phyloP scores from a whole-genome alignment of 176 grass and related monocot genomes.

The Lolium perenne region DNA sequence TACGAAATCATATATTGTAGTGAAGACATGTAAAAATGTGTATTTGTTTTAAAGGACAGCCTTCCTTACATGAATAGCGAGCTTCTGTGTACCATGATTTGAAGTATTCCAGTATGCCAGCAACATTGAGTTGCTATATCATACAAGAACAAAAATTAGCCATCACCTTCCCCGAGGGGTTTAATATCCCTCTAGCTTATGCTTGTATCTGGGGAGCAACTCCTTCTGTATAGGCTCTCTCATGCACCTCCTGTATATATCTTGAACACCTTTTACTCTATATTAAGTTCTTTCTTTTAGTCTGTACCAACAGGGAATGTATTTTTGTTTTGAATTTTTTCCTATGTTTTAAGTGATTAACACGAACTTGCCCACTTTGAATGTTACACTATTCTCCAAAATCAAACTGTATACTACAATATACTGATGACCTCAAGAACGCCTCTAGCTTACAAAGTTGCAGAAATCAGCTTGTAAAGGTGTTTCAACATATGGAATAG shows the following conservation, averaged over 20 bases:
- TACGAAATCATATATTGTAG: slow-evolving; percentile 1
- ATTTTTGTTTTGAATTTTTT: background rate
- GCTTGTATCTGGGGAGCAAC: background rate
- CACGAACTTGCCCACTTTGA: background rate
- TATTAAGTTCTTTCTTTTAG: background rate
- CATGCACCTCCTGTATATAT: slow-evolving; percentile 10
- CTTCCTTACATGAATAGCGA: background rate
- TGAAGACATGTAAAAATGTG: background rate
- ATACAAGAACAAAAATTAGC: background rate
- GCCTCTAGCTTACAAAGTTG: background rate
- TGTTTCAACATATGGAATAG: background rate
- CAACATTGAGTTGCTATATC: slow-evolving; percentile 9
- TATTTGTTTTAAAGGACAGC: background rate
- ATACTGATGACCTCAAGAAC: background rate
- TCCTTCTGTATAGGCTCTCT: slow-evolving; percentile 11
- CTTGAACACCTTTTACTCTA: background rate
- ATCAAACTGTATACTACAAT: background rate
- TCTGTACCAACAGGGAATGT: slow-evolving; percentile 2
- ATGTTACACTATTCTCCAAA: background rate
- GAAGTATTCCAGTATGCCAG: slow-evolving; percentile 19
- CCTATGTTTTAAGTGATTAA: background rate
- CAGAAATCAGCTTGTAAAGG: background rate
- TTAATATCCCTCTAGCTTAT: background rate
- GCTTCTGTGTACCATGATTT: background rate
- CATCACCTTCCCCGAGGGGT: background rate